Evolutionary conservation across 345 rosid genomes (phyloP).

Genomic region (Cardamine occulta): DNA sequence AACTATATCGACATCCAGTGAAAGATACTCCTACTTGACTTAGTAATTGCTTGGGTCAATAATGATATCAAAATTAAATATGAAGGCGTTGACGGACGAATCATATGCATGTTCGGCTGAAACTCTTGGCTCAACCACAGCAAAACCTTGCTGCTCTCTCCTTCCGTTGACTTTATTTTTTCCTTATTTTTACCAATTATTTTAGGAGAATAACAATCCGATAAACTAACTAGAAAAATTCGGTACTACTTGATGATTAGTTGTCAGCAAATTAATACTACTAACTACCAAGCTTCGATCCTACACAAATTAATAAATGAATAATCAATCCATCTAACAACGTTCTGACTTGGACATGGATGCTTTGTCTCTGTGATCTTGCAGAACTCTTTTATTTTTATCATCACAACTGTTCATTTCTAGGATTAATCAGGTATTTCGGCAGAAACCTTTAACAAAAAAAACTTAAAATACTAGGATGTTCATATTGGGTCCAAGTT

Average conservation of each 20-base stretch:
- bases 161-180: slow-evolving; percentile 30
- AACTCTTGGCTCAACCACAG: slow-evolving; percentile 32
- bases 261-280: background rate
- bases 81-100: slow-evolving; percentile 24
- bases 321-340: background rate
- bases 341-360: background rate
- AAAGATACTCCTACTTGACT: slow-evolving; percentile 6
- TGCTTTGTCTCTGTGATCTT: background rate
- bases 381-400: too few species aligned
- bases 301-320: background rate
- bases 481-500: background rate
- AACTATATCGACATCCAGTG: background rate
- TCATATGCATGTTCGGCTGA: slow-evolving; percentile 40
- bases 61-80: slow-evolving; percentile 7
- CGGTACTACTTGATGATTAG: background rate
- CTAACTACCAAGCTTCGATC: background rate
- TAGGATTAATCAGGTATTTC: too few species aligned
- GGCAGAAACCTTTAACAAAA: too few species aligned
- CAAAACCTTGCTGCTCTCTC: slow-evolving; percentile 26
- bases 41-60: background rate
- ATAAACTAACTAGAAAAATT: background rate
- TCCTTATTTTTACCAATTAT: background rate
- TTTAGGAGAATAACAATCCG: background rate
- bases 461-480: too few species aligned
- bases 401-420: background rate